Evolutionary conservation across 345 rosid species (phyloP).

Genomic region (Syzygium jambos): DNA sequence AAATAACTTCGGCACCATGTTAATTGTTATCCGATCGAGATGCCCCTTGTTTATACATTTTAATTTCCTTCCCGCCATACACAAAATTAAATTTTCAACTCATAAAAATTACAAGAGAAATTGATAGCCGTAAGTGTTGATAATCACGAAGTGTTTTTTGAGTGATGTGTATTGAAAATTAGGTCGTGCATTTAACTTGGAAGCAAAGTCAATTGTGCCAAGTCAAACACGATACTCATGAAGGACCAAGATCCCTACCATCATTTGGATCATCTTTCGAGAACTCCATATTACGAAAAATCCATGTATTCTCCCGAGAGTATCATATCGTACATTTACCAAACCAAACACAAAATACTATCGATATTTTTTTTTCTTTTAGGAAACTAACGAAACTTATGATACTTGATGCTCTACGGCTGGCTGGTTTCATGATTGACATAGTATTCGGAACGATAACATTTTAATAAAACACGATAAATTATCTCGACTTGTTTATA

Average conservation of each 20-base stretch:
- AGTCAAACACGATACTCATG: neutral
- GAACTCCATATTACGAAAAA: too few species aligned
- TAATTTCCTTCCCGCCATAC: neutral
- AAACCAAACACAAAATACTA: neutral
- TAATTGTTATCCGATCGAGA: neutral
- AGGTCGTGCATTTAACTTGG: neutral
- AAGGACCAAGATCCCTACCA: too few species aligned
- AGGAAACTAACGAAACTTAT: neutral
- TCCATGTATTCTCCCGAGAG: neutral
- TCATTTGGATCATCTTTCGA: too few species aligned
- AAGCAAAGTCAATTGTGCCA: neutral
- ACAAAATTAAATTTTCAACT: rapidly evolving
- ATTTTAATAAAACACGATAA: neutral
- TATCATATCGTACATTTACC: neutral
- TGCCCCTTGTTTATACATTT: neutral
- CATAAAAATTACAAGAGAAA: neutral
- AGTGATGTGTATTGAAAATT: neutral
- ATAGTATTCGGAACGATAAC: neutral
- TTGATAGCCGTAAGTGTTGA: rapidly evolving
- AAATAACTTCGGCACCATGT: neutral
- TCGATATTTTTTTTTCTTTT: neutral
- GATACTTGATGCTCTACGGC: neutral
- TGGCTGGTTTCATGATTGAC: neutral
- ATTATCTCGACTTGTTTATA: too few species aligned
- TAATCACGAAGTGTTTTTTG: neutral